Evolutionary conservation across 2,329 filamentous ascomycete species (phyloP).

Genomic region (Rhexocercosporidium sp.): DNA sequence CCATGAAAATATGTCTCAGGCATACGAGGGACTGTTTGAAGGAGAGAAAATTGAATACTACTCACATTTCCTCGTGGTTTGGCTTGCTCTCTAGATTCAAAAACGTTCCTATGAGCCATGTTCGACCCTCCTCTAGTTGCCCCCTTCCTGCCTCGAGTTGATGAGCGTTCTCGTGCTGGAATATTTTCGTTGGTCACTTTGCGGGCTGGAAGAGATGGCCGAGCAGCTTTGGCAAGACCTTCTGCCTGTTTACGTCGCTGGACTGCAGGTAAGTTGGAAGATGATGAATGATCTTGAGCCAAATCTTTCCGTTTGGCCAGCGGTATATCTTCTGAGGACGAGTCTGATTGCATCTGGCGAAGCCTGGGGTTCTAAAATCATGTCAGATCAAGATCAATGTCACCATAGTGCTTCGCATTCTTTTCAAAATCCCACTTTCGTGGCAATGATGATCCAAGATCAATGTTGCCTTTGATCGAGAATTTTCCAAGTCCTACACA

Average conservation of each 20-base stretch:
- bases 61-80: conserved; percentile 20
- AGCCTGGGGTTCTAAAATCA: background rate
- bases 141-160: conserved; percentile 22
- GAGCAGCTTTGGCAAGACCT: background rate
- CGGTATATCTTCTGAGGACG: conserved; percentile 1
- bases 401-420: too few relatives aligned
- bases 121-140: conserved; percentile 31
- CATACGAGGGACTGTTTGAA: too few relatives aligned
- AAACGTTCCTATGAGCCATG: conserved; percentile 34
- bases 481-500: background rate
- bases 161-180: background rate
- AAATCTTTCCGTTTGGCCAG: background rate
- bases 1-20: too few relatives aligned
- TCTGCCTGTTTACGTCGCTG: background rate
- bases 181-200: background rate
- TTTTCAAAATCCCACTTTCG: too few relatives aligned
- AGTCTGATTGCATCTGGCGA: background rate
- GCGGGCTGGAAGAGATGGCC: background rate
- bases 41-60: background rate
- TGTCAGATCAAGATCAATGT: background rate
- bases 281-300: background rate
- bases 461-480: background rate
- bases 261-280: background rate
- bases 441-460: too few relatives aligned
- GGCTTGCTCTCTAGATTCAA: conserved; percentile 20